A percentile compares a stretch with the other conserved stretches of the same genome.
phyloP scores from a whole-genome alignment of 306 rosid genomes.

The Cucumis hystrix region DNA sequence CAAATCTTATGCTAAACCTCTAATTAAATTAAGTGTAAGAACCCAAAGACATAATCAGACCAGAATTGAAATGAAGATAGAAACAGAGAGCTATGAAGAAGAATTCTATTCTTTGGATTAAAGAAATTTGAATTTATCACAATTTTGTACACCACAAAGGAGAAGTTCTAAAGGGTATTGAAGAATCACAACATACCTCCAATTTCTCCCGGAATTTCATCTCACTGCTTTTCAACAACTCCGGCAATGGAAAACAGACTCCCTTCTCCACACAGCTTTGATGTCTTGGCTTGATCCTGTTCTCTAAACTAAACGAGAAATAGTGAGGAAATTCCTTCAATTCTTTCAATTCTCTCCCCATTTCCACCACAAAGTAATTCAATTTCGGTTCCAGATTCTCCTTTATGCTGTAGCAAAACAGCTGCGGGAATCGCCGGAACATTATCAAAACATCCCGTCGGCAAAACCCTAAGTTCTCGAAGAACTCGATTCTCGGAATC shows the following conservation, averaged over 20 bases:
- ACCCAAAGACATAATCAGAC: neutral
- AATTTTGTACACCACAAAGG: conserved; percentile 56
- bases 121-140: conserved; percentile 8
- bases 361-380: conserved; percentile 71
- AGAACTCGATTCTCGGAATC: conserved; percentile 54
- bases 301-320: conserved; percentile 83
- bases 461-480: conserved; percentile 58
- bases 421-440: conserved; percentile 75
- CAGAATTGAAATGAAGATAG: neutral
- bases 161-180: conserved; percentile 53
- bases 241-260: conserved; percentile 64
- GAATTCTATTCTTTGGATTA: conserved; percentile 6
- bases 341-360: conserved; percentile 88
- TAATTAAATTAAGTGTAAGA: neutral
- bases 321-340: conserved; percentile 67
- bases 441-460: conserved; percentile 33
- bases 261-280: conserved; percentile 68
- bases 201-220: conserved; percentile 34
- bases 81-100: neutral
- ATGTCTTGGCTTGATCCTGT: conserved; percentile 77
- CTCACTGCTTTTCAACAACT: conserved; percentile 48
- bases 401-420: conserved; percentile 60
- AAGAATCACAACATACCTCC: conserved; percentile 70
- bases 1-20: no score
- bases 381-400: conserved; percentile 69